Evolutionary conservation across 768 basidiomycete genomes (phyloP).

Genomic region (Lactifluus rugatus): DNA sequence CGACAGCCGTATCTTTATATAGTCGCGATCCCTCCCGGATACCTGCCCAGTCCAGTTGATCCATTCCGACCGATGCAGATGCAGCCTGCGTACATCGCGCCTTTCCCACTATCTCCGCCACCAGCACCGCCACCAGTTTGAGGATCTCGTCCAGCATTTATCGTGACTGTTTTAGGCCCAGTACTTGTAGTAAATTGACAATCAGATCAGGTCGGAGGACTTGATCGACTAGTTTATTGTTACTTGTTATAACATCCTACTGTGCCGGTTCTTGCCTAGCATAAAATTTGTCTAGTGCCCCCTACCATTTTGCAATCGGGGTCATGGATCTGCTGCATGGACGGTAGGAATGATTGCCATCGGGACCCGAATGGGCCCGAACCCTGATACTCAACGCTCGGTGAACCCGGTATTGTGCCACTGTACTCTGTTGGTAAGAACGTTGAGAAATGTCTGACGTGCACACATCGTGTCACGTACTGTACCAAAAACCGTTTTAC

Average conservation of each 20-base stretch:
- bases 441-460: too few species aligned
- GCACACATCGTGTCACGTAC: too few species aligned
- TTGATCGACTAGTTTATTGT: slow-evolving; percentile 3
- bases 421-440: too few species aligned
- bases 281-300: too few species aligned
- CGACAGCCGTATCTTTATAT: slow-evolving; percentile 14
- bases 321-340: too few species aligned
- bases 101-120: not conserved
- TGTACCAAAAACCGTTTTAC: too few species aligned
- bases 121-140: not conserved
- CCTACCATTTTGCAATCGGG: too few species aligned
- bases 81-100: not conserved
- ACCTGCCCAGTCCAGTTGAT: not conserved
- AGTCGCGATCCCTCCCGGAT: slow-evolving; percentile 14
- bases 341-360: too few species aligned
- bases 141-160: not conserved
- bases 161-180: not conserved
- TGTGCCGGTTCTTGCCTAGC: too few species aligned
- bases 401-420: too few species aligned
- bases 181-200: not conserved
- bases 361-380: too few species aligned
- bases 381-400: too few species aligned
- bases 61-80: slow-evolving; percentile 2
- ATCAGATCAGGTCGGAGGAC: not conserved
- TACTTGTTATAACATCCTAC: not conserved